Evolutionary conservation across 768 basidiomycete genomes (phyloP), one percentile per base, ranked within the genome.

Genomic region (Neoboletus subvelutipes): DNA sequence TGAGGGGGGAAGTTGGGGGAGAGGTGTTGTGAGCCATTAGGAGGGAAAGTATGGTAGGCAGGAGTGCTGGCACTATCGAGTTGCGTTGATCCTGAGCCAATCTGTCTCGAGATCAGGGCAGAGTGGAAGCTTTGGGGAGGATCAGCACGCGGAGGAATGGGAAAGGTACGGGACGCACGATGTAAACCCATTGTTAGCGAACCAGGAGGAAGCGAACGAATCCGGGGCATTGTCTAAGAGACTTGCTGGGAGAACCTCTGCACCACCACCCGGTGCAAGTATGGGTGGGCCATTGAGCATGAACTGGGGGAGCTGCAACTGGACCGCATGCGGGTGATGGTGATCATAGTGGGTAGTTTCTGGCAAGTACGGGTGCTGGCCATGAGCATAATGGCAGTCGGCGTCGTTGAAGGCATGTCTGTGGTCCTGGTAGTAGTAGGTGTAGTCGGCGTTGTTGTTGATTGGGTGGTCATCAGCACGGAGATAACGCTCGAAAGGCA

Each of bases 221-320:
- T 43, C 61, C 18, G 68, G 50, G 22, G 26, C 17, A 28, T 50
- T 62, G 45, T 62, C 67, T 22, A 68, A 62, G 55, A 79, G 70
- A 39, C 77, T 77, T 4, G 74, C 72, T 12, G 86, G 82, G n/a
- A 90, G 67, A 15, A 87, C 83, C 70, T 90, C 90, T 11, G 85
- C 88, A 36, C 90, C 88, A 24, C 88, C 88, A 22, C 87, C 88
- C 2, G 79, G 83, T 2, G 85, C 86, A 22, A 90, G 78, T 2
- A 80, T 78, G 28, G 88, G 86, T 0, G 80, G 76, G 4, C 79
- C 79, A 57, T 71, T 71, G 63, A 82, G 75, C 72, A 90, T 80
- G 68, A 86, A 89, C 28, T 80, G 77, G 4, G 88, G 88, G 37
- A 90, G 75, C 69, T 87, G 85, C 60, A 89, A 80, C 54, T 77